Evolutionary conservation across 768 basidiomycete species (phyloP), one percentile per base, ranked within the genome.

Genomic region (Tylopilus sp.): DNA sequence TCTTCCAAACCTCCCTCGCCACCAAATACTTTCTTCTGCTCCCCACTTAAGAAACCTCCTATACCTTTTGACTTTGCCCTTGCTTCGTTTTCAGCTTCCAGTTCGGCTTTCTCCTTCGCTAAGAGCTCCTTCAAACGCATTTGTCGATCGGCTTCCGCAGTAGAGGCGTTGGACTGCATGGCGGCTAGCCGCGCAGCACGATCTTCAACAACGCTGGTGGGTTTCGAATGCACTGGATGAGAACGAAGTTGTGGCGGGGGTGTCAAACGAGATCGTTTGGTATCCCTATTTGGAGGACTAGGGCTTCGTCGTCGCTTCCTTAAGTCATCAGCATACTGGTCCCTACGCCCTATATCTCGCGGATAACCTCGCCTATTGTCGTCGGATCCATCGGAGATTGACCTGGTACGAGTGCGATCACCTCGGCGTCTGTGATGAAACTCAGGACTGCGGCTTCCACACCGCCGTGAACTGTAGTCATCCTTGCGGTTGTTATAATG

Each of bases 111-210:
- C 68, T 97, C 93, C 65, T 83, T 82, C 66, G 83, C 84, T 25
- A 92, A 72, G 50, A 92, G 67, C 17, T 76, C 74, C 4, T 82
- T 76, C 11, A 98, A 74, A 21, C 89, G 82, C 57, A 84, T 81
- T 54, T 87, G 82, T 24, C 95, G 84, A 41, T 92, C 85, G 1
- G 70, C 68, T 42, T 82, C 79, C 74, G 92, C 77, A 9, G 70
- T 68, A n/a, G 75, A 68, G 1, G 96, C 96, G 53, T 86, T 82
- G 2, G 78, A 71, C 22, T 85, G 72, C 96, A 98, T 98, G 6
- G 92, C 88, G 0, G 92, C 95, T 26, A 98, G 76, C n/a, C 90
- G 85, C 25, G 89, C 88, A 4, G 85, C 85, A 30, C 94, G 86
- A 26, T 86, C 87, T 1, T 78, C 76, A 9, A 71, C 65, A 47